Base-by-base conservation (phyloP, 2,329 filamentous ascomycete genomes). In the Ophiosphaerella herpotricha region DNA sequence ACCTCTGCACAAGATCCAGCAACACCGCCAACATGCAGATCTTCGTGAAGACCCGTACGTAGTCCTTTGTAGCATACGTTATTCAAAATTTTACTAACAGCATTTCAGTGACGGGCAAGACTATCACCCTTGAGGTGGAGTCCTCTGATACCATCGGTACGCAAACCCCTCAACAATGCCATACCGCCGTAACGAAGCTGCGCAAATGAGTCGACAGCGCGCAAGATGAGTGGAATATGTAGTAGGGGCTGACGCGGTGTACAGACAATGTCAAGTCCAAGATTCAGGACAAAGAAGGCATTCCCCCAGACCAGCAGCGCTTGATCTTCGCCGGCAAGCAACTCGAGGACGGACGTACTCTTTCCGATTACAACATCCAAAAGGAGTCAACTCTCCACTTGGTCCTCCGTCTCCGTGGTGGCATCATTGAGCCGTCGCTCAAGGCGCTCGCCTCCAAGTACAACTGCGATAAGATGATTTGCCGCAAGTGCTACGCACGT, bases 401-500 rank as follows among this genome's bases (percentile, higher is more conserved):
- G 75, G 93, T 97, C 77, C 92, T 97, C 80, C 92, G 93, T 84
- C 92, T 97, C 73, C 92, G 93, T 85, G 93, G 93, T 85, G 93
- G 93, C 85, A 93, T 97, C 84, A 97, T 71, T 43, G 93, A 97
- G 86, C 94, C 94, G 73, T 97, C 92, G 74, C 88, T 97, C 74
- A 97, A 97, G 88, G 93, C 91, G 69, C 88, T 97, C 64, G 93
- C 93, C 76, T 92, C 88, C 84, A 97, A 97, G 86, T 97, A 95
- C 87, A 97, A 99, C 89, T 97, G 93, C 89, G 94, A 97, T 70
- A 97, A 97, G 89, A 93, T 93, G 68, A 96, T 97, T 82, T 97
- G 94, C 91, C 93, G 94, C 85, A 97, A 99, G 90, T 99, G 94
- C 89, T 97, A 97, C 82, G 84, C 85, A 64, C 92, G 93, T 79